These are phyloP conservation scores for Aspergillus quadricinctus DNA, from an alignment of 2,329 filamentous ascomycete genomes.

Conservation along the genomic window DNA sequence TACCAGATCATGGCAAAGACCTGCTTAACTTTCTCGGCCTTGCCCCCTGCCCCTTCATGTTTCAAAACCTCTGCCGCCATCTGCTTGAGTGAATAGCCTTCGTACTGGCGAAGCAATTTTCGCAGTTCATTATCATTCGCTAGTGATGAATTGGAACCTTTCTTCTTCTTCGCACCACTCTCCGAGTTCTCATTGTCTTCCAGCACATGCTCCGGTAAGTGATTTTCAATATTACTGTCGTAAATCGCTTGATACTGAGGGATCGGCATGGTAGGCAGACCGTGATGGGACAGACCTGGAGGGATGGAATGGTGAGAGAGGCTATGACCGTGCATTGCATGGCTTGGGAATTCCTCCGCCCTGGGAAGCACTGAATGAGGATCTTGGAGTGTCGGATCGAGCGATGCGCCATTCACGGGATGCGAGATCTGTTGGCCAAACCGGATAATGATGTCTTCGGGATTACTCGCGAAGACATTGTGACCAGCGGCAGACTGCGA, in stretches of 20 bases:
- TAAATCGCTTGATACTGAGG: slow-evolving; percentile 39
- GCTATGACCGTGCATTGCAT: slow-evolving; percentile 31
- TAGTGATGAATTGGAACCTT: slow-evolving; percentile 45
- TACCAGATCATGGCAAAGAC: slow-evolving; percentile 52
- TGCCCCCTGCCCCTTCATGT: slow-evolving; percentile 46
- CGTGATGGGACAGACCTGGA: slow-evolving; percentile 31
- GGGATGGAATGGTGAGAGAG: slow-evolving; percentile 34
- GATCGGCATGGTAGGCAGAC: slow-evolving; percentile 28
- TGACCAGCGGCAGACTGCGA: slow-evolving; percentile 31
- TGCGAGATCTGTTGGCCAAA: slow-evolving; percentile 42
- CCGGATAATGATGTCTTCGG: slow-evolving; percentile 44
- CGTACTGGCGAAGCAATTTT: slow-evolving; percentile 45
- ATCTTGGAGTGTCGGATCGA: slow-evolving; percentile 38
- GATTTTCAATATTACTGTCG: slow-evolving; percentile 40
- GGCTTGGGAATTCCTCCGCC: slow-evolving; percentile 34
- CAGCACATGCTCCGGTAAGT: slow-evolving; percentile 36
- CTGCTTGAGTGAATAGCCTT: slow-evolving; percentile 42
- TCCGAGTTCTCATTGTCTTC: slow-evolving; percentile 43
- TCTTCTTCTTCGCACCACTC: slow-evolving; percentile 41
- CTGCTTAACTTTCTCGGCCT: slow-evolving; percentile 50
- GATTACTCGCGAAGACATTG: slow-evolving; percentile 36
- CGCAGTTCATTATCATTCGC: slow-evolving; percentile 48
- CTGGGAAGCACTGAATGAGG: slow-evolving; percentile 31
- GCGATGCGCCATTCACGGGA: slow-evolving; percentile 29
- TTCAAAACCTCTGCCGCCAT: slow-evolving; percentile 48